phyloP scores from a whole-genome alignment of 306 rosid genomes.

The Trifolium repens region DNA sequence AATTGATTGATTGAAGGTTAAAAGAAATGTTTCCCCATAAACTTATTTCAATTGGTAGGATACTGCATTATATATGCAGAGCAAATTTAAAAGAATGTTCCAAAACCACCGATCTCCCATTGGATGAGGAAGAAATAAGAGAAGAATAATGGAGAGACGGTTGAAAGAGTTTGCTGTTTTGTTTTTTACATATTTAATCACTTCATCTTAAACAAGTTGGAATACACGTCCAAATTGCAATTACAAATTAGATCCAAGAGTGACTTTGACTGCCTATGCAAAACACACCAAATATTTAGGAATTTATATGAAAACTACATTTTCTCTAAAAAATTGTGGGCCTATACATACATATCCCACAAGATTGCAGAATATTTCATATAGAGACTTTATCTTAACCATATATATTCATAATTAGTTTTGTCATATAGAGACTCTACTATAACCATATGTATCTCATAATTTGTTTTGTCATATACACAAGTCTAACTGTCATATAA shows the following conservation, averaged over 20 bases:
- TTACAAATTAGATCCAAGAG: neutral
- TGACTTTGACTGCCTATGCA: neutral
- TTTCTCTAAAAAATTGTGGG: neutral
- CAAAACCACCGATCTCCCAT: no score
- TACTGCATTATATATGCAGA: no score
- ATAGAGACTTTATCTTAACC: neutral
- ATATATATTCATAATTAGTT: constrained; percentile 10
- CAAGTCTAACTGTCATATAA: constrained; percentile 6
- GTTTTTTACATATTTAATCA: neutral
- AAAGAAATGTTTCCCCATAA: no score
- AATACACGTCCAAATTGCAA: neutral
- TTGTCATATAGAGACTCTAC: neutral
- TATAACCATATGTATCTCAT: neutral
- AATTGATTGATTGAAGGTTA: no score
- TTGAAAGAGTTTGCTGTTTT: no score
- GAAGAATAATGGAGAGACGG: no score
- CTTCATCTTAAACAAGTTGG: neutral
- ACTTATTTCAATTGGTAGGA: no score
- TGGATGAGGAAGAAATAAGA: no score
- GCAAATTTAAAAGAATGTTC: no score
- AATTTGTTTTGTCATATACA: neutral
- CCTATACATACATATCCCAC: neutral
- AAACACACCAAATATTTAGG: constrained; percentile 10
- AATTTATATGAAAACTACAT: neutral
- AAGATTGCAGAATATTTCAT: constrained; percentile 9